phyloP scores from a whole-genome alignment of 176 grass and related monocot species.

The Triticum turgidum region DNA sequence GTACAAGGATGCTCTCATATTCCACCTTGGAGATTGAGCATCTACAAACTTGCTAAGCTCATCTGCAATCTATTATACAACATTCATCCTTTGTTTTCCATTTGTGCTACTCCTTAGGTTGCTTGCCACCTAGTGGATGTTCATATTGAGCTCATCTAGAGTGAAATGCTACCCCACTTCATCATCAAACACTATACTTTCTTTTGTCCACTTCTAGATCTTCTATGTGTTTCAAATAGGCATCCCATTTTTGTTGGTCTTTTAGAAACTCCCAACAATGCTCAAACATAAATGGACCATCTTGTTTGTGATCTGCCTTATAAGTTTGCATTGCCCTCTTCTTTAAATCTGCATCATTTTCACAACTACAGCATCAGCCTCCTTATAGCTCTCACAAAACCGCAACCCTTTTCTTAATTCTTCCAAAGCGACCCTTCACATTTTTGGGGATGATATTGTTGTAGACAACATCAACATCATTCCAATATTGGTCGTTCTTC shows the following conservation, averaged over 20 bases:
- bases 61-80: slow-evolving; percentile 12
- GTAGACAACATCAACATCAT: too few species aligned
- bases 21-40: neutral
- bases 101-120: neutral
- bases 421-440: too few species aligned
- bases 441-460: too few species aligned
- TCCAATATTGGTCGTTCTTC: too few species aligned
- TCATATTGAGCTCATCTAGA: neutral
- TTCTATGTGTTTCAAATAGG: neutral
- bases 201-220: neutral
- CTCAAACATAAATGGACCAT: too few species aligned
- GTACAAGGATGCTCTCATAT: too few species aligned
- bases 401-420: too few species aligned
- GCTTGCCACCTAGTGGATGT: neutral
- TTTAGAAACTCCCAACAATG: neutral
- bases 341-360: neutral
- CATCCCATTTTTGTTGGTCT: neutral
- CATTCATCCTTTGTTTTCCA: neutral
- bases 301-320: too few species aligned
- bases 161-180: neutral
- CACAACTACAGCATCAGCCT: slow-evolving; percentile 18
- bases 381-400: neutral
- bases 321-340: too few species aligned
- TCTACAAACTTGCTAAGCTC: neutral
- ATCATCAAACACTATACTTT: neutral